Evolutionary conservation across 106 monocot species (phyloP).

Genomic region (Dioscorea zingiberensis): DNA sequence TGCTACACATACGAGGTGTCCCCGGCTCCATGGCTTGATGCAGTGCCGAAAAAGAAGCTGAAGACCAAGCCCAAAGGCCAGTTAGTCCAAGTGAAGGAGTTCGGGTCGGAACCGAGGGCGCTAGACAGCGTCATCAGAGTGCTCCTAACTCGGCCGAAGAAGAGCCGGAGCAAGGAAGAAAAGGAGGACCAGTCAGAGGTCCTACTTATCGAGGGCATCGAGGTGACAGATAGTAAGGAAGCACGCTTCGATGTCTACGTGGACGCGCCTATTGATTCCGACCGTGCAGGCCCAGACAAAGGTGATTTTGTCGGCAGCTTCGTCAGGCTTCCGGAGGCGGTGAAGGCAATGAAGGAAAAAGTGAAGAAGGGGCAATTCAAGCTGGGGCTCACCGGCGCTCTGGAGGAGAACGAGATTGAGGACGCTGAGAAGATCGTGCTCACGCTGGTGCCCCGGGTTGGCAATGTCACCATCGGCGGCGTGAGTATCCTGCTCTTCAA

Average conservation of each 20-base stretch:
- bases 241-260: conserved; percentile 30
- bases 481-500: too few species aligned
- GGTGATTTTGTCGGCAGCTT: conserved; percentile 24
- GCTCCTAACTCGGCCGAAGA: conserved; percentile 19
- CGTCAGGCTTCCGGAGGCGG: conserved; percentile 12
- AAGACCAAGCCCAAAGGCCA: not conserved
- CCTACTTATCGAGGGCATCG: conserved; percentile 15
- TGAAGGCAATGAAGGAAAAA: not conserved
- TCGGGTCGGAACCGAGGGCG: conserved; percentile 12
- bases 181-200: conserved; percentile 22
- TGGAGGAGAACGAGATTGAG: conserved; percentile 23
- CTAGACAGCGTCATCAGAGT: conserved; percentile 6
- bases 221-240: not conserved
- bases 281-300: conserved; percentile 10
- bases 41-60: not conserved
- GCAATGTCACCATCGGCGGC: conserved; percentile 15
- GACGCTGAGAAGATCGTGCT: conserved; percentile 26
- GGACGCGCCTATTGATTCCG: conserved; percentile 2
- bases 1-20: conserved; percentile 21
- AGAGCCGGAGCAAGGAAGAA: conserved; percentile 19
- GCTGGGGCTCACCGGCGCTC: conserved; percentile 6
- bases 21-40: conserved; percentile 8
- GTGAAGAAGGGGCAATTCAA: conserved; percentile 12
- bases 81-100: conserved; percentile 6
- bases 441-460: conserved; percentile 17